Evolutionary conservation across 345 rosid species (phyloP).

Genomic region (Syzygium jambos): DNA sequence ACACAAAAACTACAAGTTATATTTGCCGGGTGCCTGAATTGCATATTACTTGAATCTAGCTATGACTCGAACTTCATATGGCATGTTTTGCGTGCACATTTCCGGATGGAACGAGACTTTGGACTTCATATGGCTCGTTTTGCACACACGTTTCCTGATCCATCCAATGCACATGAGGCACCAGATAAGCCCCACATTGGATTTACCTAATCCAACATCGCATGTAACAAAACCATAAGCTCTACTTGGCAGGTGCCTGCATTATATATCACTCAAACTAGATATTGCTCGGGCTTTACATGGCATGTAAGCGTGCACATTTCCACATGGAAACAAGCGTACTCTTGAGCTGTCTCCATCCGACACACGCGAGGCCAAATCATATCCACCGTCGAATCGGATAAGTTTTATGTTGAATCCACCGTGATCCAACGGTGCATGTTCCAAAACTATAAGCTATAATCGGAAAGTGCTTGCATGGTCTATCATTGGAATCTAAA

Average conservation of each 20-base stretch:
- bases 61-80: neutral
- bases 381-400: neutral
- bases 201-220: neutral
- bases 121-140: neutral
- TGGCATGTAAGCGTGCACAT: neutral
- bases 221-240: neutral
- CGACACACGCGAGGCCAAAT: neutral
- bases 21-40: neutral
- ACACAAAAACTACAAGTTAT: neutral
- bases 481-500: too few relatives aligned
- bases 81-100: neutral
- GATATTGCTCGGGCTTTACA: neutral
- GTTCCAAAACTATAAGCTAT: too few relatives aligned
- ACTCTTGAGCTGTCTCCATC: rapidly evolving
- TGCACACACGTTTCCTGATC: too few relatives aligned
- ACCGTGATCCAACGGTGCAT: neutral
- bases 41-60: neutral
- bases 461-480: too few relatives aligned
- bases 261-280: neutral
- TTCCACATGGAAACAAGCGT: rapidly evolving
- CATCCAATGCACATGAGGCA: neutral
- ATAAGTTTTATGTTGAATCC: neutral
- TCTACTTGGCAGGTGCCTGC: neutral
- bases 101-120: neutral
- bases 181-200: neutral